phyloP scores from a whole-genome alignment of 2,329 filamentous ascomycete genomes.

The Diaporthe sp. region DNA sequence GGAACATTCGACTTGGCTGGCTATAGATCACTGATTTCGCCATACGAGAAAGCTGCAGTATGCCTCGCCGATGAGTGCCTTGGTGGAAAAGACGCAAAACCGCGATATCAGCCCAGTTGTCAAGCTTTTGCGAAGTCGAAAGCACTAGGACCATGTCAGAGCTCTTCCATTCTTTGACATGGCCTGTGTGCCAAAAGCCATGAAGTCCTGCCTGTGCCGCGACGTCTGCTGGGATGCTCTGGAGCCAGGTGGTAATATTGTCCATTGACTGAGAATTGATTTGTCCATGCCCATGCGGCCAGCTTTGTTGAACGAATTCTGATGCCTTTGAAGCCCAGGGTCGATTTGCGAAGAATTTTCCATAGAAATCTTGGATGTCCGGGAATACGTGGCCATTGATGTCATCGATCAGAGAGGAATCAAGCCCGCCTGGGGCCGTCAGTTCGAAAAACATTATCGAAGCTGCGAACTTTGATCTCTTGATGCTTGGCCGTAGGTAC shows the following conservation, averaged over 20 bases:
- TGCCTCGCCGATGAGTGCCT: not conserved
- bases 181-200: not conserved
- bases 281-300: not conserved
- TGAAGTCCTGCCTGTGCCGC: not conserved
- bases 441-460: not conserved
- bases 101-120: not conserved
- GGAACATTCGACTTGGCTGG: constrained; percentile 2
- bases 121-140: not conserved
- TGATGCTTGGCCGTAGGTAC: not conserved
- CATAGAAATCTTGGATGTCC: not conserved
- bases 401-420: not conserved
- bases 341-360: not conserved
- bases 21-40: not conserved
- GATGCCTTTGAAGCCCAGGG: not conserved
- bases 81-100: not conserved
- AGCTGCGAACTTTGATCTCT: not conserved
- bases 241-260: not conserved
- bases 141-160: not conserved
- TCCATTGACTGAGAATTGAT: not conserved
- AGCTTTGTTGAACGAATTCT: not conserved
- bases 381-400: not conserved
- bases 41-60: not conserved
- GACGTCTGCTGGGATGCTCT: not conserved
- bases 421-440: not conserved
- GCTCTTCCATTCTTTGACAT: not conserved